Percentiles rank a stretch among this genome's conserved stretches.
Conservation (phyloP, 176 grass and related monocot genomes). For the Canna indica region DNA sequence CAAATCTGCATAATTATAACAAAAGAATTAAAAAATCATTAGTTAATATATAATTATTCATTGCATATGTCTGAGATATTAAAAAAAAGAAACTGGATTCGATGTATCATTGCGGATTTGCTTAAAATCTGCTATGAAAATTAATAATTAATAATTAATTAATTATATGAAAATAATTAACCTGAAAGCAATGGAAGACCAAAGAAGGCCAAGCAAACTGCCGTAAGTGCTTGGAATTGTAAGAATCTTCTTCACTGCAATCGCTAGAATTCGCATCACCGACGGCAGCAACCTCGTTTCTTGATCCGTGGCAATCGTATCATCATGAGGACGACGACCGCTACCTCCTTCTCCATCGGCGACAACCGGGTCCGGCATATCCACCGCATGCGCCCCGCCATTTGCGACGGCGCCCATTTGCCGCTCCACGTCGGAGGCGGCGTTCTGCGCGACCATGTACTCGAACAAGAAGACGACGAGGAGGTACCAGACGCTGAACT, state of each 20-base stretch:
- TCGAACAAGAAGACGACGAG: constrained; percentile 82
- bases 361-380: neutral
- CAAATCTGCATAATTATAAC: constrained; percentile 21
- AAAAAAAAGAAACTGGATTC: no score
- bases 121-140: no score
- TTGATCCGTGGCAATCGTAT: no score
- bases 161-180: constrained; percentile 18
- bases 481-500: constrained; percentile 75
- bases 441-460: constrained; percentile 51
- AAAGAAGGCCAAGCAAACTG: constrained; percentile 65
- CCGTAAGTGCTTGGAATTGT: constrained; percentile 70
- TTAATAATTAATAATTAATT: neutral
- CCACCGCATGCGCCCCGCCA: neutral
- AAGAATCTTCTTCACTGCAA: constrained; percentile 62
- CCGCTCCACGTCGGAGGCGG: constrained; percentile 20
- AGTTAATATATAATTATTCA: neutral
- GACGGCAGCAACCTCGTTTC: constrained; percentile 10
- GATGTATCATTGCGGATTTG: no score
- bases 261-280: constrained; percentile 23
- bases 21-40: neutral
- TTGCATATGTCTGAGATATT: no score
- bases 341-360: neutral
- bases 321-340: neutral
- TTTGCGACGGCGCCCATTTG: neutral
- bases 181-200: constrained; percentile 71